Conservation (phyloP, 805 yeast species). For the Candida loeiensis region DNA sequence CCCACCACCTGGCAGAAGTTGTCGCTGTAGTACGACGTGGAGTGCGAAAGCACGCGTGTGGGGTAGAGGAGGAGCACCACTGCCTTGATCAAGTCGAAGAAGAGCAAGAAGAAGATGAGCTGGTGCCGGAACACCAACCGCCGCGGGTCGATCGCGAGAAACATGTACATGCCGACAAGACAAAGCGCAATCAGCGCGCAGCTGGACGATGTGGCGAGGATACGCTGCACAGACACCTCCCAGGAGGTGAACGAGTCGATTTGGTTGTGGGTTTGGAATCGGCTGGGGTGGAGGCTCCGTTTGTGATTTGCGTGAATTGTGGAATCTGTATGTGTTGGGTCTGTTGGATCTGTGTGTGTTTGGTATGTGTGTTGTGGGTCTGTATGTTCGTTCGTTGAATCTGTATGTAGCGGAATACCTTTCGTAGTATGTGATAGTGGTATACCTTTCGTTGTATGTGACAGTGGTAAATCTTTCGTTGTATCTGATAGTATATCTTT, state of each 20-base stretch:
- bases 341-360: neutral
- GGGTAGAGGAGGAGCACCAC: slow-evolving; percentile 67
- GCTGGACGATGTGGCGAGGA: slow-evolving; percentile 37
- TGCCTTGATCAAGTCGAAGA: slow-evolving; percentile 75
- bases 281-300: slow-evolving; percentile 1
- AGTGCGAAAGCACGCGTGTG: slow-evolving; percentile 45
- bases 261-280: slow-evolving; percentile 1
- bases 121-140: slow-evolving; percentile 65
- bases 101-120: slow-evolving; percentile 61
- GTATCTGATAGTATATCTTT: no score
- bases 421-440: no score
- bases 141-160: slow-evolving; percentile 61
- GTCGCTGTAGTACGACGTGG: slow-evolving; percentile 43
- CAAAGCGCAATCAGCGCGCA: slow-evolving; percentile 44
- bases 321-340: neutral
- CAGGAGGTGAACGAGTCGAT: slow-evolving; percentile 21
- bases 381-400: no score
- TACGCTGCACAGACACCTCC: slow-evolving; percentile 30
- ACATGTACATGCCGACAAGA: slow-evolving; percentile 55
- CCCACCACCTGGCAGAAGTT: slow-evolving; percentile 66
- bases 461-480: no score
- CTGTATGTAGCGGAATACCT: no score
- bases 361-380: no score
- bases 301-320: neutral
- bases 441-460: no score